Percentiles rank a stretch among this genome's conserved stretches.
phyloP scores from a whole-genome alignment of 176 grass and related monocot species.

The Lolium perenne region DNA sequence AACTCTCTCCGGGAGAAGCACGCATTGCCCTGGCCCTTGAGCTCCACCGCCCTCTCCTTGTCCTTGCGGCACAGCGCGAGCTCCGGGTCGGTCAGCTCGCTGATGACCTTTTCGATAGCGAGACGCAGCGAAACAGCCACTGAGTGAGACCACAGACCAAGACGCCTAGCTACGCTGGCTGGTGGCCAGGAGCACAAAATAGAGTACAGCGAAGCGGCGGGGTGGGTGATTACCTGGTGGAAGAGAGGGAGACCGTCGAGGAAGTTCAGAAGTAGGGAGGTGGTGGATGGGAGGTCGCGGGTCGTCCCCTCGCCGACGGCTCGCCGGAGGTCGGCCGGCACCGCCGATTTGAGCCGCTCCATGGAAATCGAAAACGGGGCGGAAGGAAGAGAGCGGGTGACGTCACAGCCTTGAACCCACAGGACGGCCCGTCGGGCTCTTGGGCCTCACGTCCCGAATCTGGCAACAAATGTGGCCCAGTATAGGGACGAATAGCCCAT shows the following conservation, averaged over 20 bases:
- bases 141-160: constrained; percentile 22
- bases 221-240: constrained; percentile 57
- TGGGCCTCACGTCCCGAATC: background rate
- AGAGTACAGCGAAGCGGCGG: background rate
- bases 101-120: constrained; percentile 49
- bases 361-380: constrained; percentile 30
- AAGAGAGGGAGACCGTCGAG: constrained; percentile 66
- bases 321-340: constrained; percentile 73
- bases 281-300: constrained; percentile 51
- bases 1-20: constrained; percentile 75
- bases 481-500: background rate
- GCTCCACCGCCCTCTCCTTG: constrained; percentile 58
- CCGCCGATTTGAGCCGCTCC: constrained; percentile 76
- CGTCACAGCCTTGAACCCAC: constrained; percentile 40
- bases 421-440: background rate
- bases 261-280: constrained; percentile 61
- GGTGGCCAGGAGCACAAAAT: background rate
- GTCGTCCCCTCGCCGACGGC: constrained; percentile 66
- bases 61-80: constrained; percentile 81
- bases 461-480: background rate
- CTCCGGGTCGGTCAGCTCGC: constrained; percentile 65
- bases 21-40: constrained; percentile 69
- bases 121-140: background rate
- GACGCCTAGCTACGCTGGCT: background rate
- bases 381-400: constrained; percentile 4